Evolutionary conservation across 129 eudicot species (phyloP).

Genomic region (Apium graveolens): DNA sequence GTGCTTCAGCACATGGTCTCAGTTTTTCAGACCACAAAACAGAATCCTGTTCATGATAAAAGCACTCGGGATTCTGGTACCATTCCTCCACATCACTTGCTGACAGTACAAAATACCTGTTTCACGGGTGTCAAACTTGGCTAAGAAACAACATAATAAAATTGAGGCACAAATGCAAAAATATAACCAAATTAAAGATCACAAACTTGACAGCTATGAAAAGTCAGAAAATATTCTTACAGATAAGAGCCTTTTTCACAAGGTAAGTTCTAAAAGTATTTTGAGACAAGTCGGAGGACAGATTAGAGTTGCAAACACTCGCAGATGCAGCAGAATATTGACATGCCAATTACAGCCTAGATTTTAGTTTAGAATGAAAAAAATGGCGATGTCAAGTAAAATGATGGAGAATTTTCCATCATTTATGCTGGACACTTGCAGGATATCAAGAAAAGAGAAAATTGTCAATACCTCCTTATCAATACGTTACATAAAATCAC

Average conservation of each 20-base stretch:
- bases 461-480: slow-evolving; percentile 56
- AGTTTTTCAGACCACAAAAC: slow-evolving; percentile 97
- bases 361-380: not conserved
- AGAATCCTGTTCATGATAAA: slow-evolving; percentile 96
- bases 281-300: not conserved
- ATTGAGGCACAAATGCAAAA: not conserved
- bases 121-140: slow-evolving; percentile 11
- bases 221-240: not conserved
- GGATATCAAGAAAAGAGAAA: slow-evolving; percentile 2
- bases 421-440: not conserved
- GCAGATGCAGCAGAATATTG: not conserved
- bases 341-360: not conserved
- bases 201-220: not conserved
- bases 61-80: slow-evolving; percentile 84
- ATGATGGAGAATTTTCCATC: not conserved
- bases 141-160: not conserved
- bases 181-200: not conserved
- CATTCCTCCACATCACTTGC: slow-evolving; percentile 90
- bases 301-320: no score
- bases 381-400: not conserved
- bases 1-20: slow-evolving; percentile 99
- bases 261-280: not conserved
- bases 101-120: slow-evolving; percentile 91
- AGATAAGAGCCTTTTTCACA: not conserved
- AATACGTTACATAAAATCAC: slow-evolving; percentile 73